A percentile compares a stretch with the other conserved stretches of the same genome.
phyloP scores from a whole-genome alignment of 306 rosid species.

The Albizia julibrissin region DNA sequence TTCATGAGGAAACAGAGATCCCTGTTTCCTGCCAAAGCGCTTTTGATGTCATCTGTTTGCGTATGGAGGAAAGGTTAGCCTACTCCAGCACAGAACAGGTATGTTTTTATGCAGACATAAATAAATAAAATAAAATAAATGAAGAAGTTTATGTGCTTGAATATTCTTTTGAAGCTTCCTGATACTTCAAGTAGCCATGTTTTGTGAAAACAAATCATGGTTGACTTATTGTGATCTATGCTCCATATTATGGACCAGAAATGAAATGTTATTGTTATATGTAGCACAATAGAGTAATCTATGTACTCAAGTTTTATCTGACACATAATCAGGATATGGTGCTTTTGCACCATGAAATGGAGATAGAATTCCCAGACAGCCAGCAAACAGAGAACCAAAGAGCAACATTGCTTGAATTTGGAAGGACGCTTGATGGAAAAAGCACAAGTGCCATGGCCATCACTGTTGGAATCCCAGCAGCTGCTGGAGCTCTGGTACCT shows the following conservation, averaged over 20 bases:
- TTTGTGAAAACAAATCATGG: conserved; percentile 6
- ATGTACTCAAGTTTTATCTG: conserved; percentile 17
- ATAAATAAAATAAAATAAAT: neutral
- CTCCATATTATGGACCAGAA: neutral
- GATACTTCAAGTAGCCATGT: neutral
- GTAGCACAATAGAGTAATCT: neutral
- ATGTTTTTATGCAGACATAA: conserved; percentile 1
- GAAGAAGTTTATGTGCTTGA: neutral
- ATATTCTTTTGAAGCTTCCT: conserved; percentile 4
- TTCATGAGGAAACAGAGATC: conserved; percentile 66
- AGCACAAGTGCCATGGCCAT: conserved; percentile 86
- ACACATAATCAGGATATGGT: conserved; percentile 86
- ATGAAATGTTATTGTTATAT: conserved; percentile 6
- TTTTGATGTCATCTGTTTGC: conserved; percentile 71
- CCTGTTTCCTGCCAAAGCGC: conserved; percentile 82
- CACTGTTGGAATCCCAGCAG: conserved; percentile 89
- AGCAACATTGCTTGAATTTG: conserved; percentile 89
- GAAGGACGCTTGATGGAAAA: conserved; percentile 60
- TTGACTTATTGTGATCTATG: neutral
- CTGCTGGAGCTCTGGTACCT: conserved; percentile 89
- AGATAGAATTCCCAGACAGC: conserved; percentile 65
- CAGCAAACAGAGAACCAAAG: conserved; percentile 61
- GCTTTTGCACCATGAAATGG: conserved; percentile 90
- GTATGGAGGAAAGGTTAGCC: conserved; percentile 83
- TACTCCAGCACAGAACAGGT: conserved; percentile 82